Evolutionary conservation across 2,329 filamentous ascomycete genomes (phyloP).

Genomic region (Cordyceps pruinosa): DNA sequence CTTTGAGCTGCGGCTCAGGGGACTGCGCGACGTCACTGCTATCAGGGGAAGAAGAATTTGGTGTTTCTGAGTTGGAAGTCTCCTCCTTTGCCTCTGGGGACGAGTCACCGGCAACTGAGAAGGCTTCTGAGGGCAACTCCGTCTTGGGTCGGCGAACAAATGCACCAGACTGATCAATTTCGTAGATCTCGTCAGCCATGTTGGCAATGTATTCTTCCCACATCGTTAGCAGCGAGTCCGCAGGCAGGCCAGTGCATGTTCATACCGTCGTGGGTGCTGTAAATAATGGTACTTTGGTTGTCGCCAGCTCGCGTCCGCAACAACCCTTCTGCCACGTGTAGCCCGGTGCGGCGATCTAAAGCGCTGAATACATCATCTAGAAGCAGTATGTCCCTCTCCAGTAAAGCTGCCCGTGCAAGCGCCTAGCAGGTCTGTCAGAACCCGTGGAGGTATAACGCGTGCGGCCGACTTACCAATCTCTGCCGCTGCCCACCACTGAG

Average conservation of each 20-base stretch:
- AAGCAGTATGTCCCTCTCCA: not conserved
- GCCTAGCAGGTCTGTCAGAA: not conserved
- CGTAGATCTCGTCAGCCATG: slow-evolving; percentile 2
- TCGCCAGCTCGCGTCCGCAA: not conserved
- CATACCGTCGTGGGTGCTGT: not conserved
- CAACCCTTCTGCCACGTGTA: not conserved
- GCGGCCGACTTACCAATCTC: not conserved
- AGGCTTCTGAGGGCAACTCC: not conserved
- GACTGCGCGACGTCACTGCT: not conserved
- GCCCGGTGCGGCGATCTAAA: not conserved
- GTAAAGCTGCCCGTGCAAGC: not conserved
- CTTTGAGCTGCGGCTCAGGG: not conserved
- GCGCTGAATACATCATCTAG: not conserved
- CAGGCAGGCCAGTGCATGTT: not conserved
- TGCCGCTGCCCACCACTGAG: slow-evolving; percentile 8
- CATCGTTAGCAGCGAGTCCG: not conserved
- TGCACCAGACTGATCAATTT: not conserved
- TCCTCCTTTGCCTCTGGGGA: not conserved
- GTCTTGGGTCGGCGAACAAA: not conserved
- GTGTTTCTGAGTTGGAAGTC: not conserved
- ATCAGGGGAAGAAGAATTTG: not conserved
- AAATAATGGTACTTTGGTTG: not conserved
- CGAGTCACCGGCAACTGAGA: not conserved
- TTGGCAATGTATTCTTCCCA: not conserved
- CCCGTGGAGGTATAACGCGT: no score